Conservation (phyloP, 805 yeast species). For the Metschnikowia corniflorae region DNA sequence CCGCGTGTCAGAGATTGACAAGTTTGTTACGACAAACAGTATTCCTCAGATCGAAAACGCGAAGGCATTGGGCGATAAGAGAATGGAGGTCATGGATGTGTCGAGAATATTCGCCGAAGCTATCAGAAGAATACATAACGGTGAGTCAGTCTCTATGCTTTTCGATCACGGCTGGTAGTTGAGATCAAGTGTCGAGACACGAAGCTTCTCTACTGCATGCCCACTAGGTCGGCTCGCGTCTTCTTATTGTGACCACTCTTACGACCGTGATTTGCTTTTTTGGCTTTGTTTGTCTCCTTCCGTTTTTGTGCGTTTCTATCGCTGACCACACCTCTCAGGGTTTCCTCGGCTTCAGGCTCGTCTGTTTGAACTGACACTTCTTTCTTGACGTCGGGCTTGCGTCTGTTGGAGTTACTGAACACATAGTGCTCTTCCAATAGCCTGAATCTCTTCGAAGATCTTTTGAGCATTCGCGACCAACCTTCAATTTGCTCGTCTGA, state of each 20-base stretch:
- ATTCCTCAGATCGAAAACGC: conserved; percentile 75
- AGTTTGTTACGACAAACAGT: conserved; percentile 82
- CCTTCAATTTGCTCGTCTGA: conserved; percentile 91
- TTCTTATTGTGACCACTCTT: conserved; percentile 61
- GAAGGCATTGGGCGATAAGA: conserved; percentile 47
- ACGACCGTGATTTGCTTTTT: conserved; percentile 62
- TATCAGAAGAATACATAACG: conserved; percentile 92
- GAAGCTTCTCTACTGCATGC: conserved; percentile 19
- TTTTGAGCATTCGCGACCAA: conserved; percentile 76
- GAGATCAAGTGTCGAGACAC: not conserved
- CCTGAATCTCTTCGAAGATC: conserved; percentile 59
- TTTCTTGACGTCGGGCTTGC: conserved; percentile 1
- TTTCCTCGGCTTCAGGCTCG: too few relatives aligned
- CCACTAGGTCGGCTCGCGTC: conserved; percentile 26
- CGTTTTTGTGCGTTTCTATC: conserved; percentile 15
- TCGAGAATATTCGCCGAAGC: conserved; percentile 90
- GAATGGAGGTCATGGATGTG: conserved; percentile 81
- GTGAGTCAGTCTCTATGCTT: conserved; percentile 91
- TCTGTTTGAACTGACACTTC: not conserved
- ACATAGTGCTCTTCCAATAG: conserved; percentile 56
- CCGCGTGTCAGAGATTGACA: conserved; percentile 67
- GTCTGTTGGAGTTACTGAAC: conserved; percentile 11
- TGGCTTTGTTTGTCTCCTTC: conserved; percentile 55
- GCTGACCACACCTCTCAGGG: too few relatives aligned
- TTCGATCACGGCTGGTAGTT: conserved; percentile 74